Evolutionary conservation across 805 yeast genomes (phyloP).

Genomic region (Candida ortonii): DNA sequence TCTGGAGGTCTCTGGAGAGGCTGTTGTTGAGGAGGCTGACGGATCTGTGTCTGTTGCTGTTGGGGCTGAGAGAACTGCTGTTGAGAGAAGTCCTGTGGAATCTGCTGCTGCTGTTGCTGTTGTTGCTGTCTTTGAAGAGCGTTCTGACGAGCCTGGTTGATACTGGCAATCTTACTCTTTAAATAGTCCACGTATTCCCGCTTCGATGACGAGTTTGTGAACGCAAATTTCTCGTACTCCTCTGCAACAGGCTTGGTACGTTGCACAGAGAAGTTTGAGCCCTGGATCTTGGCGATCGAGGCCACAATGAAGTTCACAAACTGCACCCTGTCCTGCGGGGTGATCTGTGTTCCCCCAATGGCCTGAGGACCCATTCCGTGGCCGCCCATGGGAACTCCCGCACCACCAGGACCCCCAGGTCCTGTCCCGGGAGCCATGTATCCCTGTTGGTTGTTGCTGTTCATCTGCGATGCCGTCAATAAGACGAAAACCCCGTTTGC

Average conservation of each 20-base stretch:
- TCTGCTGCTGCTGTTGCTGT: conserved; percentile 23
- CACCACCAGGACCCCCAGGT: conserved; percentile 4
- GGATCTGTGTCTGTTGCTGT: conserved; percentile 10
- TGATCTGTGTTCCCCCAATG: conserved; percentile 18
- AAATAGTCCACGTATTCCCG: conserved; percentile 55
- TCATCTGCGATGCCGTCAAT: too few species aligned
- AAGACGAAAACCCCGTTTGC: too few species aligned
- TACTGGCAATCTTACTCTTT: conserved; percentile 36
- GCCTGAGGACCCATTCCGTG: conserved; percentile 4
- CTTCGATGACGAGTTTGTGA: conserved; percentile 52
- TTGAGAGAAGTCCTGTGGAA: conserved; percentile 26
- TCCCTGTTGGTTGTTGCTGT: conserved; percentile 10
- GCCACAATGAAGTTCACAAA: conserved; percentile 32
- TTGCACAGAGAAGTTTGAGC: conserved; percentile 30
- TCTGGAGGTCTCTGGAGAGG: conserved; percentile 9
- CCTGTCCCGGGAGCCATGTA: conserved; percentile 6
- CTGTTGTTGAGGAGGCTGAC: conserved; percentile 3
- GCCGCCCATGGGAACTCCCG: conserved; percentile 6
- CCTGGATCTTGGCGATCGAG: conserved; percentile 34
- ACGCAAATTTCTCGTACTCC: conserved; percentile 68
- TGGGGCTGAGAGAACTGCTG: conserved; percentile 29
- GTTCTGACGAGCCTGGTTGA: conserved; percentile 35
- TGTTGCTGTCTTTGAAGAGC: conserved; percentile 25
- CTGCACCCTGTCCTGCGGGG: conserved; percentile 31
- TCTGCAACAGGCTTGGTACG: conserved; percentile 57